Base-by-base conservation (phyloP, 331 rosid genomes). In the Telfairia occidentalis region DNA sequence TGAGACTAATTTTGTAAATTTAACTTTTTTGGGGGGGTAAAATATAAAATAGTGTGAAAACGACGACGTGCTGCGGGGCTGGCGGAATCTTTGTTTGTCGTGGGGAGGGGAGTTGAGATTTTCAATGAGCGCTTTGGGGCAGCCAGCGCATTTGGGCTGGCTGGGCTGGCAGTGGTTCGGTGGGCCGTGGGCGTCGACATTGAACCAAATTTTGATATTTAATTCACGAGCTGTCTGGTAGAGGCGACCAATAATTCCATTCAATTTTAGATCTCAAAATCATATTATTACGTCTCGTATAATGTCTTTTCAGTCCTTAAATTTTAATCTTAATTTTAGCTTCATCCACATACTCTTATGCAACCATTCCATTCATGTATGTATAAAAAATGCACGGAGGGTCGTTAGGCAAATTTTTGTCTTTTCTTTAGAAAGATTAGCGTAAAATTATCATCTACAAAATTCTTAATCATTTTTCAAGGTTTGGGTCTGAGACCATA, bases 91-190 rank as follows among this genome's bases (percentile, higher is more conserved):
- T 69, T 43, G 38, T 66, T 40, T 66, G 35, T 66, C 52, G 73
- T 37, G 52, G 16, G 53, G 29, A 9, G 71, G 57, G 48, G 46
- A 34, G 71, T 35, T 32, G 46, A 63, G 71, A 66, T 12, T 66
- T 11, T n/a, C n/a, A n/a, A n/a, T n/a, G n/a, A 1, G 52, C 50
- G 52, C 19, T 69, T 69, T 7, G 54, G 57, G 38, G 38, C 37
- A 26, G 74, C 74, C 74, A 69, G 57, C 74, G 38, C 37, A 69
- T 43, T 26, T 69, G 35, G 74, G 54, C 74, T 69, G 74, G 21
- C 74, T 64, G 28, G 28, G 7, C 71, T 19, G 16, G 28, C 10
- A 40, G 7, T 23, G 11, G 32, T 64, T 40, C 10, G 3, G 52
- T 66, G 72, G 52, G n/a, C 50, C 16, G 48, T 66, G 5, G 5